Evolutionary conservation across 148 eudicot species (phyloP), one percentile per base, ranked within the genome.

Genomic region (Hydrangea macrophylla): DNA sequence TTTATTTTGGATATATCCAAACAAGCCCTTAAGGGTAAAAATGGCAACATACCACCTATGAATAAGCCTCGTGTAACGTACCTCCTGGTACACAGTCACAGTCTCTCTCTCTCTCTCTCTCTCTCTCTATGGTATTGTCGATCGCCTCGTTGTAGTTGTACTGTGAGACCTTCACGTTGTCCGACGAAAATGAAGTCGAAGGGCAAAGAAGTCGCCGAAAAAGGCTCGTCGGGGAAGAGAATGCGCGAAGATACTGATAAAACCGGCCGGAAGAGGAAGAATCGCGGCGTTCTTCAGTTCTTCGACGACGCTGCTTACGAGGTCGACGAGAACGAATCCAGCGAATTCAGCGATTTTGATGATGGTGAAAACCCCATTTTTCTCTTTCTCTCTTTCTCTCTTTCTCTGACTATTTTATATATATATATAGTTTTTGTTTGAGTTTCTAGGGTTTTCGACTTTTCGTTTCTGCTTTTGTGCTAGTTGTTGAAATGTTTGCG

Each of bases 231-330:
- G 55, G 77, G 67, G 1, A 84, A 81, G 66, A 65, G 80, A 37
- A 80, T 69, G 70, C 67, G 63, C 37, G 45, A 35, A 9, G 79
- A 78, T 74, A 54, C 69, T 27, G 84, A 72, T 31, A 80, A 82
- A 57, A 57, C 71, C 53, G 84, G 55, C 26, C 71, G 63, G 33
- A 86, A 77, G 72, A 74, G 76, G 62, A 83, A 68, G 51, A 84
- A 82, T 75, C 85, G 79, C 33, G 80, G 66, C 20, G 81, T 86
- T 37, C 81, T 86, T 8, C 84, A 81, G 70, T 89, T 86, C 71
- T 82, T 89, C 65, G 96, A 89, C 2, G 89, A 84, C 39, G 65
- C 81, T 12, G 92, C 92, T 18, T 79, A 60, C 40, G 84, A 82
- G 50, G 37, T 65, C 53, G 87, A 79, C 18, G 84, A 71, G 30